Percentiles rank a stretch among this genome's conserved stretches.
Conservation (phyloP, 2,329 filamentous ascomycete genomes). For the Xylariaceae sp. region DNA sequence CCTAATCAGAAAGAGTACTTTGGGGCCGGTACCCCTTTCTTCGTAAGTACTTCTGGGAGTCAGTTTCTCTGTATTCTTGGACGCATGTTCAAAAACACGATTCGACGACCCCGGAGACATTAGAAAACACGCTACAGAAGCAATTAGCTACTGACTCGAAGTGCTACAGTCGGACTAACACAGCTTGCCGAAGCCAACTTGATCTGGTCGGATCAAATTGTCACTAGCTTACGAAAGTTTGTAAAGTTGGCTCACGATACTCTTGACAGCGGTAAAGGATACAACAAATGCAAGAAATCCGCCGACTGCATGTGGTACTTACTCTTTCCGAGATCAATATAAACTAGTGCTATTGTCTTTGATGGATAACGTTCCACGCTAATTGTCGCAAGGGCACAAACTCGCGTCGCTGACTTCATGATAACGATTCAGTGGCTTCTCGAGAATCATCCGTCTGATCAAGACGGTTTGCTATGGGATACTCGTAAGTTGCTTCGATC, state of each 20-base stretch:
- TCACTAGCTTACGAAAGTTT: constrained; percentile 19
- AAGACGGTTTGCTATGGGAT: constrained; percentile 27
- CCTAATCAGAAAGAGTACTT: neutral
- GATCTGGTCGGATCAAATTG: constrained; percentile 12
- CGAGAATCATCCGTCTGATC: constrained; percentile 25
- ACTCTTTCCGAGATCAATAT: no score
- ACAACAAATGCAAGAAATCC: constrained; percentile 13
- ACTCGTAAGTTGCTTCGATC: constrained; percentile 25
- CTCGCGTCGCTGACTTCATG: constrained; percentile 21
- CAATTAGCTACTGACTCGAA: no score
- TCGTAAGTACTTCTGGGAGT: neutral
- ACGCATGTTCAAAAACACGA: no score
- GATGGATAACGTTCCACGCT: no score
- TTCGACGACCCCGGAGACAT: no score
- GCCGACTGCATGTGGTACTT: constrained; percentile 16
- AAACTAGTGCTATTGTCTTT: no score
- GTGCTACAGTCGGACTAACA: constrained; percentile 22
- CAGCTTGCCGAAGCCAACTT: constrained; percentile 34
- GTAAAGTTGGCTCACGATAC: constrained; percentile 19
- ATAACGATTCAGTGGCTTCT: constrained; percentile 31
- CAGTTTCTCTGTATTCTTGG: no score
- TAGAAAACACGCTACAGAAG: no score
- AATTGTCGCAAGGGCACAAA: constrained; percentile 8
- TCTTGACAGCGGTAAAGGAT: constrained; percentile 20
- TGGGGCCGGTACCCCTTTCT: constrained; percentile 34